Conservation (phyloP, 768 basidiomycete genomes). For the Tulasnella sp. region DNA sequence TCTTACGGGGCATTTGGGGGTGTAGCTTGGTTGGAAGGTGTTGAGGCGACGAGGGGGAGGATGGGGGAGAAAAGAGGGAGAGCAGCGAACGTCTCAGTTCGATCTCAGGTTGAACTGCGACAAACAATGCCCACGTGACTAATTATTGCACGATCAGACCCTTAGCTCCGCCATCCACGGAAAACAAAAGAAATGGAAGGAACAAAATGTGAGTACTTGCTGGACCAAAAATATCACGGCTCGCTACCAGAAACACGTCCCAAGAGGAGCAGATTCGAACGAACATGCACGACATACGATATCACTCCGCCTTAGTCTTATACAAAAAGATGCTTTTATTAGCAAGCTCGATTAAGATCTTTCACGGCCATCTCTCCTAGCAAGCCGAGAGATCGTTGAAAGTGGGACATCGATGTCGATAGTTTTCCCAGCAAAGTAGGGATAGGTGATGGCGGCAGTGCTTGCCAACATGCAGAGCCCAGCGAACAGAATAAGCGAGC, state of each 20-base stretch:
- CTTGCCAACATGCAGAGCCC: conserved; percentile 5
- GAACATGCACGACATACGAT: no score
- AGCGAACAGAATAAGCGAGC: conserved; percentile 20
- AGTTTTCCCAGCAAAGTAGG: background rate
- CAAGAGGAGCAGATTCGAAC: no score
- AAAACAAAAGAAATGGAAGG: background rate
- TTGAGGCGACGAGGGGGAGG: background rate
- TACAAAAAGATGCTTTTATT: no score
- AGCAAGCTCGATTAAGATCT: background rate
- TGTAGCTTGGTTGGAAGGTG: background rate
- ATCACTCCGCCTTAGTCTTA: no score
- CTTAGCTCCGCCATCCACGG: conserved; percentile 2
- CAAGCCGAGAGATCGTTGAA: background rate
- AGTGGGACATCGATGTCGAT: background rate
- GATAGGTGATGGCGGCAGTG: conserved; percentile 13
- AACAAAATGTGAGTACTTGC: background rate
- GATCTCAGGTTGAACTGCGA: conserved; percentile 5
- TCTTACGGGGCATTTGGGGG: conserved; percentile 25
- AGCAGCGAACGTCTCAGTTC: background rate
- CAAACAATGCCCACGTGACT: conserved; percentile 9
- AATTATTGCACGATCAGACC: background rate
- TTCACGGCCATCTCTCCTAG: background rate
- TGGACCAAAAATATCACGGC: no score
- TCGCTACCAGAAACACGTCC: no score
- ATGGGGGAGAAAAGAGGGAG: background rate